Conservation (phyloP, 1,284 basidiomycete species). For the Bjerkandera adusta region DNA sequence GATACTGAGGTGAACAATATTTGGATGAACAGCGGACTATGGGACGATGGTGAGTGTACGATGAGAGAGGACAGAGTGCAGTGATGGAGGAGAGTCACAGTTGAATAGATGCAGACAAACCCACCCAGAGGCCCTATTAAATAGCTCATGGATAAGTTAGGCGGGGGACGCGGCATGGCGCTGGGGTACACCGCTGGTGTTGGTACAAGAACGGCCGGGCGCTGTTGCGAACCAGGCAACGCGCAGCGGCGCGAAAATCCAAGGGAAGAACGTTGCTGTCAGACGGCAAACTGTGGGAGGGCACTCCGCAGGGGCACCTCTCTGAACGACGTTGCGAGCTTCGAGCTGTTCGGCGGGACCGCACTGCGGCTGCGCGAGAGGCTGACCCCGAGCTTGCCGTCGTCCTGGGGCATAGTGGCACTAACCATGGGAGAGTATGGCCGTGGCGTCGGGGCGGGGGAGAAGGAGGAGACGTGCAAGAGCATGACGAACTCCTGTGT, state of each 20-base stretch:
- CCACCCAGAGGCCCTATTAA: slow-evolving; percentile 3
- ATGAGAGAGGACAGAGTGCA: background rate
- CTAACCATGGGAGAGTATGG: slow-evolving; percentile 58
- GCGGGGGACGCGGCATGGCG: background rate
- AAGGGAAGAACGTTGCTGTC: background rate
- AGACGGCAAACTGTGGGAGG: slow-evolving; percentile 41
- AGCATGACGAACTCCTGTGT: slow-evolving; percentile 80
- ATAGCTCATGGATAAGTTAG: slow-evolving; percentile 12
- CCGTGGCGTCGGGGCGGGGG: slow-evolving; percentile 50
- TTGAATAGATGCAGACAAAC: background rate
- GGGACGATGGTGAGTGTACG: background rate
- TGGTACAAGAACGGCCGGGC: slow-evolving; percentile 1
- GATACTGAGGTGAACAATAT: no score
- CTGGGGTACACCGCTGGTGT: background rate
- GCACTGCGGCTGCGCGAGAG: slow-evolving; percentile 63
- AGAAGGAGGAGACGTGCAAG: slow-evolving; percentile 77
- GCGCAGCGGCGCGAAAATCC: background rate
- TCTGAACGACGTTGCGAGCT: slow-evolving; percentile 34
- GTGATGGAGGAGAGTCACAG: slow-evolving; percentile 1
- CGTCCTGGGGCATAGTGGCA: slow-evolving; percentile 34
- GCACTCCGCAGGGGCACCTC: slow-evolving; percentile 58
- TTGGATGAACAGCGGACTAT: background rate
- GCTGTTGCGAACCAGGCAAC: slow-evolving; percentile 12
- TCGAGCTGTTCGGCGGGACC: slow-evolving; percentile 42
- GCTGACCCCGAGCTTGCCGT: slow-evolving; percentile 43